Evolutionary conservation across 2,329 filamentous ascomycete species (phyloP).

Genomic region (Ophiostoma ulmi): DNA sequence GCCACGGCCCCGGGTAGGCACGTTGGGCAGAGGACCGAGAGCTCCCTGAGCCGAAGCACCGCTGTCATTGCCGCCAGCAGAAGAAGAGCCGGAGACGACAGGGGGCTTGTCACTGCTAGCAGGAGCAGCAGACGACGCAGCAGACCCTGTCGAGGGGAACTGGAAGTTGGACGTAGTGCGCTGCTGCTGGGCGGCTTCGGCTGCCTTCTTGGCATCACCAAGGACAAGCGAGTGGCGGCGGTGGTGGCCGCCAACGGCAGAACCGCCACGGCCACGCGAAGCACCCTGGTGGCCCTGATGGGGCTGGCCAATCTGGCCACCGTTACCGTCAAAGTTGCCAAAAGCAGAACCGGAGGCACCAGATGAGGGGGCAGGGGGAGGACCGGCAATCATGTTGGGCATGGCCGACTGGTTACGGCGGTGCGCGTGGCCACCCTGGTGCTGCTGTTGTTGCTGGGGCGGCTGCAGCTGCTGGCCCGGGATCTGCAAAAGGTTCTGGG

Average conservation of each 20-base stretch:
- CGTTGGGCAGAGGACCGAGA: not conserved
- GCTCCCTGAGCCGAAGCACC: slow-evolving; percentile 25
- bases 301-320: slow-evolving; percentile 5
- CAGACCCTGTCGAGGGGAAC: slow-evolving; percentile 73
- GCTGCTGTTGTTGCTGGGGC: slow-evolving; percentile 64
- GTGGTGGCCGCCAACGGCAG: slow-evolving; percentile 72
- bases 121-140: slow-evolving; percentile 45
- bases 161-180: slow-evolving; percentile 90
- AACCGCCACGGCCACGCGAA: slow-evolving; percentile 56
- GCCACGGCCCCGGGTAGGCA: slow-evolving; percentile 50
- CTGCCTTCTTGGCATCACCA: slow-evolving; percentile 95
- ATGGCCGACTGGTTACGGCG: slow-evolving; percentile 97
- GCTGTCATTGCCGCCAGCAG: slow-evolving; percentile 10
- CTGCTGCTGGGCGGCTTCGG: slow-evolving; percentile 94
- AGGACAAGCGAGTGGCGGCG: slow-evolving; percentile 91
- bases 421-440: slow-evolving; percentile 74
- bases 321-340: slow-evolving; percentile 61
- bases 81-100: slow-evolving; percentile 40
- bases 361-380: slow-evolving; percentile 84
- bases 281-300: slow-evolving; percentile 43
- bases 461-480: slow-evolving; percentile 66
- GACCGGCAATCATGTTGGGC: slow-evolving; percentile 85
- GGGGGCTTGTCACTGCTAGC: slow-evolving; percentile 44
- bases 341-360: slow-evolving; percentile 75
- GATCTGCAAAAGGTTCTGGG: slow-evolving; percentile 61